Conservation (phyloP, 257 asterid species). For the Avicennia marina region DNA sequence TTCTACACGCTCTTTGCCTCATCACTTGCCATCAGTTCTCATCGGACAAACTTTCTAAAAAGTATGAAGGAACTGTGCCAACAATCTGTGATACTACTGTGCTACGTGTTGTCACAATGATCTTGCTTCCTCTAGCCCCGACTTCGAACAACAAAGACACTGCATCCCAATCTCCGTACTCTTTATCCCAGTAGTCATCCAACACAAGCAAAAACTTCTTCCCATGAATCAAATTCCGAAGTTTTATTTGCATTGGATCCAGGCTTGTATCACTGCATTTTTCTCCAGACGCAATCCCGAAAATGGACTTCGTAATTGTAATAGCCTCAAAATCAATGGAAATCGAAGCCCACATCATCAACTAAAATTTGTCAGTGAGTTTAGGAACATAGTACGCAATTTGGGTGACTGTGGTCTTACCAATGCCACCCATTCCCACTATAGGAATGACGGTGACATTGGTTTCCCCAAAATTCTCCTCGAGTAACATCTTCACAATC, state of each 20-base stretch:
- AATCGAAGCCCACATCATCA: slow-evolving; percentile 32
- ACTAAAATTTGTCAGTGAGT: neutral
- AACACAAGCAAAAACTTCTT: slow-evolving; percentile 35
- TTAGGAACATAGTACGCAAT: slow-evolving; percentile 14
- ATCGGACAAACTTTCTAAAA: slow-evolving; percentile 19
- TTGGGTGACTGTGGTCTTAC: slow-evolving; percentile 32
- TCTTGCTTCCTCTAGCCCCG: slow-evolving; percentile 28
- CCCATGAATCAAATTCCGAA: slow-evolving; percentile 11
- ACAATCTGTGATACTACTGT: too few species aligned
- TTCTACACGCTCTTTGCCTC: slow-evolving; percentile 23
- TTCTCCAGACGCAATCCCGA: slow-evolving; percentile 24
- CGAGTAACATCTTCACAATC: too few species aligned
- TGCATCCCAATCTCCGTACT: slow-evolving; percentile 25
- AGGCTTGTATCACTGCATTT: slow-evolving; percentile 20
- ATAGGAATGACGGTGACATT: slow-evolving; percentile 28
- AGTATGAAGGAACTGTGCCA: slow-evolving; percentile 16
- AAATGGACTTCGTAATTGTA: too few species aligned
- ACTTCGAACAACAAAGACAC: slow-evolving; percentile 16
- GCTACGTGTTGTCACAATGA: slow-evolving; percentile 35
- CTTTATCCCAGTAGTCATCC: slow-evolving; percentile 38
- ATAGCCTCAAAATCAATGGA: slow-evolving; percentile 22
- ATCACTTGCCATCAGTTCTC: slow-evolving; percentile 32
- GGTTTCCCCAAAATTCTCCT: too few species aligned
- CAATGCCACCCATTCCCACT: slow-evolving; percentile 42
- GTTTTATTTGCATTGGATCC: slow-evolving; percentile 20